phyloP scores from a whole-genome alignment of 805 yeast species.

The Millerozyma miso region DNA sequence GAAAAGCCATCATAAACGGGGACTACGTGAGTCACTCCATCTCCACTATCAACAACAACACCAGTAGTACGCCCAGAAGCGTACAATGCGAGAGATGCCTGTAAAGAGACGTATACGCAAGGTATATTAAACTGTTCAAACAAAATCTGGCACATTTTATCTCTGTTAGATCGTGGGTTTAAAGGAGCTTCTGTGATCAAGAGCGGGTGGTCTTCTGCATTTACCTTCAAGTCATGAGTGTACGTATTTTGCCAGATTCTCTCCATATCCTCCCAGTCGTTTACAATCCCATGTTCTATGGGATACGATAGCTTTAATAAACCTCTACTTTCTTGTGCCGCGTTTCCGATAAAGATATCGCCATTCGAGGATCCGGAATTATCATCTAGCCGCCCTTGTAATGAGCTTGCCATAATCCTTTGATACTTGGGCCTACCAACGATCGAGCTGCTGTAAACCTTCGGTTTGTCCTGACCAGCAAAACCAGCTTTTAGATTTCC shows the following conservation, averaged over 20 bases:
- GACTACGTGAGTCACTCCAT: slow-evolving; percentile 83
- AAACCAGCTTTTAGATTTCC: slow-evolving; percentile 85
- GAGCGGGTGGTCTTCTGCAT: slow-evolving; percentile 80
- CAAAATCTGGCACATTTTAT: slow-evolving; percentile 55
- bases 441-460: slow-evolving; percentile 55
- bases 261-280: slow-evolving; percentile 99
- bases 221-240: slow-evolving; percentile 50
- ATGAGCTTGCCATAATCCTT: slow-evolving; percentile 65
- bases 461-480: slow-evolving; percentile 87
- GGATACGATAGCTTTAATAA: slow-evolving; percentile 70
- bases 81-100: slow-evolving; percentile 78
- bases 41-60: slow-evolving; percentile 85
- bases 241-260: slow-evolving; percentile 69
- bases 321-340: slow-evolving; percentile 76
- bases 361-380: slow-evolving; percentile 46
- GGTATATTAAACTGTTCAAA: slow-evolving; percentile 75
- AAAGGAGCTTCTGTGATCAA: slow-evolving; percentile 86
- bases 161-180: slow-evolving; percentile 62
- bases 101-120: slow-evolving; percentile 67
- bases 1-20: slow-evolving; percentile 91
- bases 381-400: slow-evolving; percentile 10
- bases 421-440: slow-evolving; percentile 83
- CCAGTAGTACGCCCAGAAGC: slow-evolving; percentile 92
- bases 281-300: slow-evolving; percentile 91
- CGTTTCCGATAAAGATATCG: slow-evolving; percentile 69